Percentiles rank a stretch among this genome's conserved stretches.
Evolutionary conservation across 345 rosid genomes (phyloP).

Genomic region (Geranium rotundifolium): DNA sequence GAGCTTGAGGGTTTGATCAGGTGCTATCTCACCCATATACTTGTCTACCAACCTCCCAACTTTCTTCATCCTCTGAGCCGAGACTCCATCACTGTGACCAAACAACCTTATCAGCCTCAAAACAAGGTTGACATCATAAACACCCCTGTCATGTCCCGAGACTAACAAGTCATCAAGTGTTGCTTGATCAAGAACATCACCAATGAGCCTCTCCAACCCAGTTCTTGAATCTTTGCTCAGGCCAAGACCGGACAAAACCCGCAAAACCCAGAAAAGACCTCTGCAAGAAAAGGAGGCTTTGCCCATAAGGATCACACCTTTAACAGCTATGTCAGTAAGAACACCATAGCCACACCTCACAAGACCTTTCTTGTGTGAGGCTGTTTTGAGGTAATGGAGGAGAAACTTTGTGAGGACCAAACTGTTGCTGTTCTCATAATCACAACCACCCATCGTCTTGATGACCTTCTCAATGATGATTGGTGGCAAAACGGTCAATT

Average conservation of each 20-base stretch:
- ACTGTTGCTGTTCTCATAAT: constrained; percentile 30
- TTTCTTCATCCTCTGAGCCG: constrained; percentile 24
- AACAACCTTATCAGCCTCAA: constrained; percentile 43
- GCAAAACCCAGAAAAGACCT: constrained; percentile 46
- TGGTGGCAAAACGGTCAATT: constrained; percentile 38
- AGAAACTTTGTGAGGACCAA: constrained; percentile 60
- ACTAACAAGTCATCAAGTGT: constrained; percentile 64
- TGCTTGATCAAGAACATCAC: constrained; percentile 59
- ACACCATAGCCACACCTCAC: constrained; percentile 18
- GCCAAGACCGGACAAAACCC: constrained; percentile 38
- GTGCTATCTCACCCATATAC: constrained; percentile 63
- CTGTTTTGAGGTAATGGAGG: constrained; percentile 51
- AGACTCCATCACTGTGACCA: constrained; percentile 15
- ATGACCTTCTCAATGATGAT: constrained; percentile 33
- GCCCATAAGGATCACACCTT: constrained; percentile 34
- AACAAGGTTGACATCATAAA: constrained; percentile 53
- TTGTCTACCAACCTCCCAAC: constrained; percentile 49
- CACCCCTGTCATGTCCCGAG: constrained; percentile 30
- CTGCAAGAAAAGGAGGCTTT: constrained; percentile 51
- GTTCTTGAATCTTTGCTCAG: constrained; percentile 39
- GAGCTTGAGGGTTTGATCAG: constrained; percentile 52
- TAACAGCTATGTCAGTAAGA: constrained; percentile 48
- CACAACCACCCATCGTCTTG: constrained; percentile 36
- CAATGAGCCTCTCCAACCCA: constrained; percentile 54
- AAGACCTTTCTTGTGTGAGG: constrained; percentile 11